These are phyloP conservation scores for Aspergillus panamensis DNA, from an alignment of 495 filamentous ascomycete genomes.

Conservation along the genomic window DNA sequence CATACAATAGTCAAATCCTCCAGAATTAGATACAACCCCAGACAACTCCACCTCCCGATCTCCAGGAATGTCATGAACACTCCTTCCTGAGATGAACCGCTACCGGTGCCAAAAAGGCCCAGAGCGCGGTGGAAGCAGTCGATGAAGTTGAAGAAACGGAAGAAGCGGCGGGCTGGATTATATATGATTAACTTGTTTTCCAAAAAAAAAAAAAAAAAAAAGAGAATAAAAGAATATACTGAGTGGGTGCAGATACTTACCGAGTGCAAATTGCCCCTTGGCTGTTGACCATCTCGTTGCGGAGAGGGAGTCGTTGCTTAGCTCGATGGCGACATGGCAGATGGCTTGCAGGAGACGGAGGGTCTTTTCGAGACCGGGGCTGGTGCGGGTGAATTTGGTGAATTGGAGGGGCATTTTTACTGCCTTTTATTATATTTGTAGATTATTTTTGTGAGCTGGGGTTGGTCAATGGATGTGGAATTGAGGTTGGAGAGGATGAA, in stretches of 20 bases:
- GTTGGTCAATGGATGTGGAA: neutral
- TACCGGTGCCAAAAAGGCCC: conserved; percentile 20
- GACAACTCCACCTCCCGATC: conserved; percentile 35
- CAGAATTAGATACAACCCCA: conserved; percentile 39
- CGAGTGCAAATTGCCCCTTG: conserved; percentile 35
- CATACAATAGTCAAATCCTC: conserved; percentile 43
- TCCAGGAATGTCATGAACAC: conserved; percentile 25
- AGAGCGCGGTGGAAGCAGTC: conserved; percentile 54
- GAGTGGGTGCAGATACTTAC: conserved; percentile 21
- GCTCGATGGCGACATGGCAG: conserved; percentile 45
- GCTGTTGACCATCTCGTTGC: conserved; percentile 28
- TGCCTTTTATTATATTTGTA: conserved; percentile 5
- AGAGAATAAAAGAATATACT: too few relatives aligned
- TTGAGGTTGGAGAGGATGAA: neutral
- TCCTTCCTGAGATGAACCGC: conserved; percentile 16
- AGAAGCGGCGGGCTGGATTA: conserved; percentile 47
- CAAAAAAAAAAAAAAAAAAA: neutral
- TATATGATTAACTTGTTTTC: neutral
- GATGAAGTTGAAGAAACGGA: conserved; percentile 62
- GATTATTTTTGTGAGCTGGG: neutral
- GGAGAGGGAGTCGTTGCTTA: conserved; percentile 25
- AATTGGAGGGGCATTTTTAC: conserved; percentile 28
- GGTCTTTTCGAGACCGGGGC: conserved; percentile 56
- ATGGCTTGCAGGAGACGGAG: conserved; percentile 58
- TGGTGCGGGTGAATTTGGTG: conserved; percentile 35